Evolutionary conservation across 441 rosid genomes (phyloP).

Genomic region (Lagerstroemia fauriei): DNA sequence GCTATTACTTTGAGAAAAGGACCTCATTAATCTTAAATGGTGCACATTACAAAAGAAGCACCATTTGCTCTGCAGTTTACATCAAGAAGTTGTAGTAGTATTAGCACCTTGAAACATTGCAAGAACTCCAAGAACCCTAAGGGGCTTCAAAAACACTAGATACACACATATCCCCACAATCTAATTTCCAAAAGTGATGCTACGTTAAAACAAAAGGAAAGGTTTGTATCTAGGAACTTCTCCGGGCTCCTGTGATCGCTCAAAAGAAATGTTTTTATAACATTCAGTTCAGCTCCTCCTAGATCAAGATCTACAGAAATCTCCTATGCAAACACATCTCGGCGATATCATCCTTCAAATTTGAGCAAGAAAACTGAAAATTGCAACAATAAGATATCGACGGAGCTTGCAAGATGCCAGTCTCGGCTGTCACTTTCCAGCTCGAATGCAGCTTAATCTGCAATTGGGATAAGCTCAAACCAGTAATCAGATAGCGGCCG

Average conservation of each 20-base stretch:
- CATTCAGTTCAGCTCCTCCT: background rate
- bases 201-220: too few relatives aligned
- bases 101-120: background rate
- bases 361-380: background rate
- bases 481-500: background rate
- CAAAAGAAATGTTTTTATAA: background rate
- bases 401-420: background rate
- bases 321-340: background rate
- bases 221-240: too few relatives aligned
- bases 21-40: background rate
- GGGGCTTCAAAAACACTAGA: background rate
- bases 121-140: background rate
- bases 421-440: background rate
- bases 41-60: background rate
- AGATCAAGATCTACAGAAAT: background rate
- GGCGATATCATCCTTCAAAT: too few relatives aligned
- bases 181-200: background rate
- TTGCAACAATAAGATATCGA: background rate
- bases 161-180: background rate
- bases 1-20: too few relatives aligned
- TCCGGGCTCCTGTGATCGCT: too few relatives aligned
- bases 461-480: background rate
- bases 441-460: background rate
- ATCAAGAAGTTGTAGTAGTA: background rate
- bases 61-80: background rate